These are phyloP conservation scores for Fraxinus sp. DNA, from an alignment of 305 asterid species.

Conservation along the genomic window DNA sequence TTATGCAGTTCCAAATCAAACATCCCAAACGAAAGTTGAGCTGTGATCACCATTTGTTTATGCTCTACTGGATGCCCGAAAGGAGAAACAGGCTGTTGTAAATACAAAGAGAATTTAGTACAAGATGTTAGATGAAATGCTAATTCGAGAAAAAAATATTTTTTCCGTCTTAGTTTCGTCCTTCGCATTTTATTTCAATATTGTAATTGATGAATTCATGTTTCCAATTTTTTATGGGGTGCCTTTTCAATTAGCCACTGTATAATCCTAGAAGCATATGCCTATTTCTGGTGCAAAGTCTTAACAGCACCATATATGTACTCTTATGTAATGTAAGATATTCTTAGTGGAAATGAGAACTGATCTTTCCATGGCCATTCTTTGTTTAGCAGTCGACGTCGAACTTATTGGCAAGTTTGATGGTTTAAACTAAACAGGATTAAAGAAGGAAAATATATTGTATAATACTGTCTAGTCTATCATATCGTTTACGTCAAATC, in stretches of 20 bases:
- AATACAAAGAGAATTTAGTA: constrained; percentile 39
- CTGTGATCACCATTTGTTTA: constrained; percentile 34
- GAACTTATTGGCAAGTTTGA: not conserved
- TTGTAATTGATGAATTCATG: constrained; percentile 31
- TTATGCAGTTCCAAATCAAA: constrained; percentile 45
- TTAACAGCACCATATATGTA: constrained; percentile 44
- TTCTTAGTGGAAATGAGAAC: constrained; percentile 38
- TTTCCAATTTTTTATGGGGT: constrained; percentile 18
- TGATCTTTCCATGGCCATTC: constrained; percentile 5
- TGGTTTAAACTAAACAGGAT: constrained; percentile 8
- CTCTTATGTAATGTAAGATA: constrained; percentile 36
- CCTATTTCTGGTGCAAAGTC: constrained; percentile 40
- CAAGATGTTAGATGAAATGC: constrained; percentile 33
- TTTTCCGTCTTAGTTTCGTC: constrained; percentile 5
- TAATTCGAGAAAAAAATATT: constrained; percentile 23
- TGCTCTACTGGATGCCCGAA: constrained; percentile 22
- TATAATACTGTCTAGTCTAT: not conserved
- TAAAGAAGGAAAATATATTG: not conserved
- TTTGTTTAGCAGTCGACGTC: not conserved
- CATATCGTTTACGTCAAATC: constrained; percentile 15
- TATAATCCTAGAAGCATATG: constrained; percentile 7
- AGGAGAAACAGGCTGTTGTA: constrained; percentile 41
- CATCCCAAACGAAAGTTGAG: constrained; percentile 60
- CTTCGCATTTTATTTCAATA: constrained; percentile 2
- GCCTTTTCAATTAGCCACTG: constrained; percentile 21